A percentile compares a stretch with the other conserved stretches of the same genome.
Conservation (phyloP, 2,329 filamentous ascomycete genomes). For the Sarocladium strictum region DNA sequence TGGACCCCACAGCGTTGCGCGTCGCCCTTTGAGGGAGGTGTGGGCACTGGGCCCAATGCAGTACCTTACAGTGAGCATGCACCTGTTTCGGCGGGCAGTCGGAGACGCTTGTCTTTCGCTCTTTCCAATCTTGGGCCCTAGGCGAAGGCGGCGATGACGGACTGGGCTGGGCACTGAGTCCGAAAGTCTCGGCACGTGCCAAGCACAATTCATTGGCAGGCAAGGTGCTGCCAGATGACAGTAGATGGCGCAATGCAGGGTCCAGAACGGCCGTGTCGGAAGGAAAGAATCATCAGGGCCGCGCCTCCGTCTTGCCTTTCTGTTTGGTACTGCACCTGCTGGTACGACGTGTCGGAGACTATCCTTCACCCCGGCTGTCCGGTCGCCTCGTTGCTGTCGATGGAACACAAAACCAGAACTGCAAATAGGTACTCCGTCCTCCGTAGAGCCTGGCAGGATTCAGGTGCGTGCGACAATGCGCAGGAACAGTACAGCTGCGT, state of each 20-base stretch:
- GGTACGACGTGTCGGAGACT: no score
- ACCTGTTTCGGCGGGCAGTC: no score
- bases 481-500: not conserved
- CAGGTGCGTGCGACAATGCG: not conserved
- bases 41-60: not conserved
- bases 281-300: not conserved
- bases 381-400: no score
- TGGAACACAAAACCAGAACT: no score
- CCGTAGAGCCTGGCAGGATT: no score
- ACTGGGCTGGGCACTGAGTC: not conserved
- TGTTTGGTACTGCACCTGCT: not conserved
- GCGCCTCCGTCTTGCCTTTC: not conserved
- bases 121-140: not conserved
- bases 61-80: no score
- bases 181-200: not conserved
- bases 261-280: constrained; percentile 3
- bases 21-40: not conserved
- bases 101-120: not conserved
- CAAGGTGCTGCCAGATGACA: not conserved
- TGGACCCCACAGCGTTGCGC: constrained; percentile 3
- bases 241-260: not conserved
- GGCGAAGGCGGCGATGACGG: not conserved
- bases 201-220: not conserved
- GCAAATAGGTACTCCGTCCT: no score
- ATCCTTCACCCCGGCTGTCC: no score